Conservation (phyloP, 2,329 filamentous ascomycete species). For the Curvularia hawaiiensis region DNA sequence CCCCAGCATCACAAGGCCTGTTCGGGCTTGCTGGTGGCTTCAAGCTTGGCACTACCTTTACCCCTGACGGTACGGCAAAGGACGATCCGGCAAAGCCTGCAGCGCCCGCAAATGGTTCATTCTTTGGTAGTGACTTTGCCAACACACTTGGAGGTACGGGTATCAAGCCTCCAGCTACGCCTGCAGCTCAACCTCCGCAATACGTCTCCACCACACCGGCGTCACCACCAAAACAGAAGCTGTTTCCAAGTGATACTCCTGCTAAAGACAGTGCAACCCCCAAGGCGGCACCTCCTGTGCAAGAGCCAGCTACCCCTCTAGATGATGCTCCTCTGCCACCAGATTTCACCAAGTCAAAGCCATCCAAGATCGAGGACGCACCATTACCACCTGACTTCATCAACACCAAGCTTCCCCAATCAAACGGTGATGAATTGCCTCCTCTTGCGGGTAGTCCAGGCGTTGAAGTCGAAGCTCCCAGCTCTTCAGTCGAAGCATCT, state of each 20-base stretch:
- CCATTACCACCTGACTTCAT: conserved; percentile 46
- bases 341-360: conserved; percentile 39
- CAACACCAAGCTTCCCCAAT: conserved; percentile 35
- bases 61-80: conserved; percentile 65
- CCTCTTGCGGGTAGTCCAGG: conserved; percentile 56
- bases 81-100: conserved; percentile 62
- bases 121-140: conserved; percentile 68
- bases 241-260: conserved; percentile 26
- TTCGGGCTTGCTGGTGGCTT: conserved; percentile 56
- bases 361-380: conserved; percentile 36
- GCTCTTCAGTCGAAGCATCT: conserved; percentile 41
- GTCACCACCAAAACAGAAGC: conserved; percentile 34
- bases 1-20: conserved; percentile 33
- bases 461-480: conserved; percentile 48
- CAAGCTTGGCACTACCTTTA: conserved; percentile 71
- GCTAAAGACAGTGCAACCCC: conserved; percentile 32
- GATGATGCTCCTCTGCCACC: conserved; percentile 48
- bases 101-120: conserved; percentile 51
- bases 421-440: conserved; percentile 47
- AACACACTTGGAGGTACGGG: conserved; percentile 58
- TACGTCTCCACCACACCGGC: conserved; percentile 47
- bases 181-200: conserved; percentile 47
- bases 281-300: conserved; percentile 41
- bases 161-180: conserved; percentile 40
- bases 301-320: conserved; percentile 32